Conservation (phyloP, 2,329 filamentous ascomycete genomes). For the Capronia coronata region DNA sequence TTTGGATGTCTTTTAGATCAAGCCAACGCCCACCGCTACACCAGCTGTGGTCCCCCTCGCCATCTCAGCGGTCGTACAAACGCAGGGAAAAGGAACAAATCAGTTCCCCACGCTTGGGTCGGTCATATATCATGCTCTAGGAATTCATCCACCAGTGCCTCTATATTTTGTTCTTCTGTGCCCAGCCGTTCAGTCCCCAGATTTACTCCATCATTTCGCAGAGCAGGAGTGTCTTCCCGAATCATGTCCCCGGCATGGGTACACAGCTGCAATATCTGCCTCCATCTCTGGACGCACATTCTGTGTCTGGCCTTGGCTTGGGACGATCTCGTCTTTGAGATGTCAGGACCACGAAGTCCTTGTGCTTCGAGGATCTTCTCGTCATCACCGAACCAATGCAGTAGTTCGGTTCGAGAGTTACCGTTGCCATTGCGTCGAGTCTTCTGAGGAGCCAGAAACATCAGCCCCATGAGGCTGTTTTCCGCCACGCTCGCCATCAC, state of each 20-base stretch:
- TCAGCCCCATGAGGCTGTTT: slow-evolving; percentile 1
- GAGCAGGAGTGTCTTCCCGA: background rate
- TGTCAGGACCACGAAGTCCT: background rate
- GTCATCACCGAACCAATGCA: slow-evolving; percentile 4
- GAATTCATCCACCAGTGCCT: background rate
- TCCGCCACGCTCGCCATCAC: background rate
- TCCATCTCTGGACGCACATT: slow-evolving; percentile 17
- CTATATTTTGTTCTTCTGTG: background rate
- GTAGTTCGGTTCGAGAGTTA: too few species aligned
- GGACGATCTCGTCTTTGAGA: background rate
- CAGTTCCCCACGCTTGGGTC: too few species aligned
- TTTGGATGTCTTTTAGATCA: too few species aligned
- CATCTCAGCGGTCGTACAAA: too few species aligned
- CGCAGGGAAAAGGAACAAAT: too few species aligned
- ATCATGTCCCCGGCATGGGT: background rate
- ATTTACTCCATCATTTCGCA: background rate
- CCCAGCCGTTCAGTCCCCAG: background rate
- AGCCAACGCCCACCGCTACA: too few species aligned
- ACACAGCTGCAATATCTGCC: slow-evolving; percentile 10
- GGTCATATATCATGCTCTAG: background rate
- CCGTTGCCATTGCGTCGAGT: background rate
- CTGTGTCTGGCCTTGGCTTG: slow-evolving; percentile 4
- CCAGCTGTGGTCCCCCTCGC: too few species aligned
- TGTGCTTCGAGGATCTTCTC: slow-evolving; percentile 6
- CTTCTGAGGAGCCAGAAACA: background rate